Conservation (phyloP, 2,329 filamentous ascomycete species). For the Blastomyces percursus region DNA sequence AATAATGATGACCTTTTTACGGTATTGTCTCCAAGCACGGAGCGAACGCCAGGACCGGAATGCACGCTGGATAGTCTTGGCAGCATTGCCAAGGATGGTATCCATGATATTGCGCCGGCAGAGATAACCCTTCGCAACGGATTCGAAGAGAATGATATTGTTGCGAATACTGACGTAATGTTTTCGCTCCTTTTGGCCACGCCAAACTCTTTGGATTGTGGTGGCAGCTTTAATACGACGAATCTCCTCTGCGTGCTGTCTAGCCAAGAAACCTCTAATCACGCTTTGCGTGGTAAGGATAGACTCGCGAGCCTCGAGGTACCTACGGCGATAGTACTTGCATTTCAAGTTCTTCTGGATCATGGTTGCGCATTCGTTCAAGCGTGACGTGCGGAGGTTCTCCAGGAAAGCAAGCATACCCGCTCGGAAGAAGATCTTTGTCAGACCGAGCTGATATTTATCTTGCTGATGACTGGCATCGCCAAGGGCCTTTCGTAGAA, state of each 20-base stretch:
- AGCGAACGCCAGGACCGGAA: conserved; percentile 76
- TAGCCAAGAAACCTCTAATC: conserved; percentile 64
- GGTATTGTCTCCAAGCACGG: conserved; percentile 74
- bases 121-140: conserved; percentile 82
- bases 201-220: conserved; percentile 91
- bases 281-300: conserved; percentile 72
- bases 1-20: conserved; percentile 76
- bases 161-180: conserved; percentile 65
- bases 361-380: conserved; percentile 91
- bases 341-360: conserved; percentile 97
- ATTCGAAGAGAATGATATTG: conserved; percentile 80
- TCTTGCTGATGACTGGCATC: conserved; percentile 64
- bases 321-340: conserved; percentile 89
- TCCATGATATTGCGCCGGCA: conserved; percentile 87
- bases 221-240: conserved; percentile 79
- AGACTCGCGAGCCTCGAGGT: conserved; percentile 72
- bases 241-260: conserved; percentile 66
- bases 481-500: conserved; percentile 77
- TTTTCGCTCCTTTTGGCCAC: conserved; percentile 80
- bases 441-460: conserved; percentile 95
- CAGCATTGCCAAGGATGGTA: conserved; percentile 84
- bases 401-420: conserved; percentile 98
- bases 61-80: conserved; percentile 74
- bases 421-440: conserved; percentile 98
- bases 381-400: conserved; percentile 75